Conservation (phyloP, 2,329 filamentous ascomycete genomes). For the Polychaeton citri region DNA sequence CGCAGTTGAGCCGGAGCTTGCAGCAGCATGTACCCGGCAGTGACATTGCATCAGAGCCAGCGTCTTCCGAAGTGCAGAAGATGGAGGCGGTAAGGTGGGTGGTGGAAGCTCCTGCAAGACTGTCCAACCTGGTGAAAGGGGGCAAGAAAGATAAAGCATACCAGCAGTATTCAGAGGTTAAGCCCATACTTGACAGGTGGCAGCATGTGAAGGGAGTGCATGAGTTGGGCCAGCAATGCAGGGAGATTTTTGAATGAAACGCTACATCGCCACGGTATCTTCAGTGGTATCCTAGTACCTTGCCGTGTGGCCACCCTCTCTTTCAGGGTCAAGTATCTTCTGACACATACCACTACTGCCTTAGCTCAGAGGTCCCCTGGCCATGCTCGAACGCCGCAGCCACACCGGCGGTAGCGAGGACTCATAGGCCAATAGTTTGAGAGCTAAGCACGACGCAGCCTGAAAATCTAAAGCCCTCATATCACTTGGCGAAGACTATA, state of each 20-base stretch:
- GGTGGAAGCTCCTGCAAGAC: conserved; percentile 45
- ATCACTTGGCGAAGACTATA: no score
- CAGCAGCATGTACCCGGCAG: conserved; percentile 11
- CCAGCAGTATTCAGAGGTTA: conserved; percentile 32
- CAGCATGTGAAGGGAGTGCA: conserved; percentile 28
- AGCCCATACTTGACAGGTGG: conserved; percentile 30
- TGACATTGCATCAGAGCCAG: conserved; percentile 16
- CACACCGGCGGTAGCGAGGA: no score
- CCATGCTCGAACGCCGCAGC: no score
- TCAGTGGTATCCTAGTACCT: no score
- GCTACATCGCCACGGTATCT: neutral
- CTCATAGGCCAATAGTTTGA: no score
- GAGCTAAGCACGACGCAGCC: no score
- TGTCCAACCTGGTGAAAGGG: conserved; percentile 45
- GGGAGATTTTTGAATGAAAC: conserved; percentile 4
- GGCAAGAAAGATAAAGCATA: conserved; percentile 50
- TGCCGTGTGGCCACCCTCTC: no score
- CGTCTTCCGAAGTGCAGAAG: conserved; percentile 34
- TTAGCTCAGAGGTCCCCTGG: no score
- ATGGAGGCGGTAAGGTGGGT: conserved; percentile 48
- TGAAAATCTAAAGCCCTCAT: no score
- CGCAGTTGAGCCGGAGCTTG: conserved; percentile 26
- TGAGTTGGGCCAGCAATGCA: conserved; percentile 25
- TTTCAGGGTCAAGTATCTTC: no score
- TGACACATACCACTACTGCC: no score